Base-by-base conservation (phyloP, 192 early-diverging fungal species). In the Neocallimastix lanati region DNA sequence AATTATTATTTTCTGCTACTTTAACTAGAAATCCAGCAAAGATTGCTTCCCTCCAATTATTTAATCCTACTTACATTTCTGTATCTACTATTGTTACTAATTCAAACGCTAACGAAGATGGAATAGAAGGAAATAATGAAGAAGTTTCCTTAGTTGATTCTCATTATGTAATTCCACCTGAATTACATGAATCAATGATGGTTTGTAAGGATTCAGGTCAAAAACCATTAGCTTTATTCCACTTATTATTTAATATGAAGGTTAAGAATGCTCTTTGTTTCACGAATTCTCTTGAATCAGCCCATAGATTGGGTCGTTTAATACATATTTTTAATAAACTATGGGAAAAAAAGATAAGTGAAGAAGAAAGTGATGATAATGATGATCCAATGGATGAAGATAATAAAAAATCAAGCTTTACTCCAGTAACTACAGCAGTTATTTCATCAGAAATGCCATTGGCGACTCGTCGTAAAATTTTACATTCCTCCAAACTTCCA, bases 1-100 rank as follows among this genome's bases (percentile, higher is more conserved):
- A 98, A 85, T 87, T 99, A 4, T 87, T 99, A 21, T 98, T 98
- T 81, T 96, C 95, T 28, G 97, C 97, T 0, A 99, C 97, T 4
- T 85, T 99, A 76, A 96, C 97, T 4, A 88, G 92, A 29, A 94
- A 99, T 77, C 96, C 96, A 6, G 94, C 92, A 81, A 96, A 96
- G 80, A 91, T 99, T 79, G 94, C 95, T 14, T 88, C 89, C 29
- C 87, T 99, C 12, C 88, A 91, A 79, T 87, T 99, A 29, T 84
- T 84, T 28, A 85, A 94, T 77, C 97, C 97, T 16, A 87, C 88
- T 40, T 96, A 95, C 81, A 93, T 99, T 79, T 86, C 93, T 35
- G 92, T 95, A n/a, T 40, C 78, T n/a, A 28, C 29, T 28, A 35
- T 38, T 13, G 77, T 36, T 9, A 76, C 78, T 28, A 28, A 27